Evolutionary conservation across 2,329 filamentous ascomycete species (phyloP).

Genomic region (Verticillium dahliae): DNA sequence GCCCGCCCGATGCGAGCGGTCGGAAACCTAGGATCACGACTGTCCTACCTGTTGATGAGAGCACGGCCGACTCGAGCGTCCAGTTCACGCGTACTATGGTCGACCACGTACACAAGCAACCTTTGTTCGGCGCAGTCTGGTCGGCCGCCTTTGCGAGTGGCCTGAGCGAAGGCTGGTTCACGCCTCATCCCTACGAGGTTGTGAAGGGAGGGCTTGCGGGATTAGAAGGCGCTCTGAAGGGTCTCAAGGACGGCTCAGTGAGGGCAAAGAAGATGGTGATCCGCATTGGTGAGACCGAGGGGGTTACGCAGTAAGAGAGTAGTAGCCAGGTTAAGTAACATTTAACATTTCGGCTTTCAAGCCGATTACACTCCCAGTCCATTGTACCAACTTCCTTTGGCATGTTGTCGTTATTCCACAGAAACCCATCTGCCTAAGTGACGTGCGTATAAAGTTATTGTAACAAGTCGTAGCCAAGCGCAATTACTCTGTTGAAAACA

Average conservation of each 20-base stretch:
- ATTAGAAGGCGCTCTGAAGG: slow-evolving; percentile 8
- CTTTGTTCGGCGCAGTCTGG: slow-evolving; percentile 9
- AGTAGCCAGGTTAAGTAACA: background rate
- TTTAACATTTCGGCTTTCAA: no score
- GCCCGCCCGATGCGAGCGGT: slow-evolving; percentile 5
- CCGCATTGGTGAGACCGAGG: slow-evolving; percentile 6
- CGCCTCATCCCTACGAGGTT: slow-evolving; percentile 12
- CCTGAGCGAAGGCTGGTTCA: slow-evolving; percentile 11
- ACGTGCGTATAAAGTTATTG: no score
- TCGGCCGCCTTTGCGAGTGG: slow-evolving; percentile 8
- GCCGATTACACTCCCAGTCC: no score
- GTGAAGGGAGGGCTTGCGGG: slow-evolving; percentile 6
- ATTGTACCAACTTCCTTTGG: no score
- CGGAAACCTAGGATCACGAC: slow-evolving; percentile 10
- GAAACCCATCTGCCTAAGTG: no score
- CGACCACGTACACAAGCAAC: slow-evolving; percentile 9
- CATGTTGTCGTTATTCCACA: no score
- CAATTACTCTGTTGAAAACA: no score
- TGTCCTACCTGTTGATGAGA: slow-evolving; percentile 8
- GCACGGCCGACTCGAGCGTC: slow-evolving; percentile 6
- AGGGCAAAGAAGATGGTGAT: slow-evolving; percentile 13
- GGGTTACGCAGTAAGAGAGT: background rate
- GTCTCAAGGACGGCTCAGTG: slow-evolving; percentile 8
- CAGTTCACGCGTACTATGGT: slow-evolving; percentile 6
- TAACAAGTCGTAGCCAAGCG: no score